Conservation (phyloP, 192 early-diverging fungal species). For the Chytriomyces confervae region DNA sequence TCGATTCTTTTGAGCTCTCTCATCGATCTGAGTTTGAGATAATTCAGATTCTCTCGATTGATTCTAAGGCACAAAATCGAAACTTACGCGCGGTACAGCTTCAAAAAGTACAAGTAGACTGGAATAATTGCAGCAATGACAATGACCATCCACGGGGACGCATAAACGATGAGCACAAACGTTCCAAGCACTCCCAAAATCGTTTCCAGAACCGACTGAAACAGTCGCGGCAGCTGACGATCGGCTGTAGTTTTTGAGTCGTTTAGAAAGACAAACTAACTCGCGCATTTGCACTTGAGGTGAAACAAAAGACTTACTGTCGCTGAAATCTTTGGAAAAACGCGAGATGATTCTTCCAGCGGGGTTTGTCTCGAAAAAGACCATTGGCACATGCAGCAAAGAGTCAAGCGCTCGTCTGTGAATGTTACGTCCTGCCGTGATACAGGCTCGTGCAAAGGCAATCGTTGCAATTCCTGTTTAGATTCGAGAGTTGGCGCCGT, state of each 20-base stretch:
- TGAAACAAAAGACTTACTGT: conserved; percentile 11
- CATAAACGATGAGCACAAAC: conserved; percentile 67
- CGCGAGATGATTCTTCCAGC: conserved; percentile 71
- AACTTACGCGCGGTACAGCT: conserved; percentile 75
- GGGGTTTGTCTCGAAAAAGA: conserved; percentile 78
- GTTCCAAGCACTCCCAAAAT: conserved; percentile 60
- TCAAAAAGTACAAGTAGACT: conserved; percentile 72
- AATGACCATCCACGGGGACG: conserved; percentile 70
- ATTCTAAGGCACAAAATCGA: conserved; percentile 56
- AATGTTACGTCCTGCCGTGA: not conserved
- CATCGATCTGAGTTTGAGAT: not conserved
- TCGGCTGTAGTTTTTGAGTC: conserved; percentile 41
- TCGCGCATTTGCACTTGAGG: not conserved
- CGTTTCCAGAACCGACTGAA: conserved; percentile 67
- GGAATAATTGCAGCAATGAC: conserved; percentile 74
- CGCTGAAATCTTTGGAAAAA: conserved; percentile 69
- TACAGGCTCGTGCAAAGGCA: not conserved
- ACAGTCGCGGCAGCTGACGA: conserved; percentile 66
- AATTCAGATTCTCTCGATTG: conserved; percentile 60
- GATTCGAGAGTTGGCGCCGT: not conserved
- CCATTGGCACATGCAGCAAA: conserved; percentile 67
- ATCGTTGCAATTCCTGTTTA: not conserved
- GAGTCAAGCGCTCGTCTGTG: not conserved
- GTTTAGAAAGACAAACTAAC: not conserved
- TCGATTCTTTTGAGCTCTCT: not conserved